Conservation (phyloP, 495 filamentous ascomycete genomes). For the Niebla homalea region DNA sequence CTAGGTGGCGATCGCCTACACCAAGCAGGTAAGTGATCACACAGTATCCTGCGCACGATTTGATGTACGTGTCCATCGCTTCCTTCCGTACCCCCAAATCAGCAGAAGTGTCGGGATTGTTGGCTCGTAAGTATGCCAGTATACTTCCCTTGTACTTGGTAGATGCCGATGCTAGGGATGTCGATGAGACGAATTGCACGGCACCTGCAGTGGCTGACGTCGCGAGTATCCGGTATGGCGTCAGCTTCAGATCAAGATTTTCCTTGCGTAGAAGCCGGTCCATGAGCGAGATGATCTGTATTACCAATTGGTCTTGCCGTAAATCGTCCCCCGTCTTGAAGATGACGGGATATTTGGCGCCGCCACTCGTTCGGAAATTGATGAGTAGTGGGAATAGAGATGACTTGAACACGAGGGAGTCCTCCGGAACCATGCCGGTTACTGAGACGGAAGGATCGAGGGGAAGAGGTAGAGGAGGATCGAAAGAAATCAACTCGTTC, state of each 20-base stretch:
- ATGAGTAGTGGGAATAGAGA: slow-evolving; percentile 79
- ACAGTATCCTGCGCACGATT: slow-evolving; percentile 93
- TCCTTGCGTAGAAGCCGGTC: slow-evolving; percentile 91
- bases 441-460: slow-evolving; percentile 74
- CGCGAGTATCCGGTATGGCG: slow-evolving; percentile 91
- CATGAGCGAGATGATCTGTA: slow-evolving; percentile 98
- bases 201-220: slow-evolving; percentile 81
- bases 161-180: slow-evolving; percentile 65
- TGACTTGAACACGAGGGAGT: slow-evolving; percentile 89
- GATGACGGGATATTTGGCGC: slow-evolving; percentile 72
- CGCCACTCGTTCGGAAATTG: slow-evolving; percentile 71
- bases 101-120: slow-evolving; percentile 76
- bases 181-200: slow-evolving; percentile 82
- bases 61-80: slow-evolving; percentile 89
- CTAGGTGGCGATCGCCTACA: slow-evolving; percentile 89
- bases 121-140: slow-evolving; percentile 72
- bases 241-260: slow-evolving; percentile 89
- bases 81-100: slow-evolving; percentile 83
- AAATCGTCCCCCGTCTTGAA: slow-evolving; percentile 98
- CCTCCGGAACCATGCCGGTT: slow-evolving; percentile 66
- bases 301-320: slow-evolving; percentile 92
- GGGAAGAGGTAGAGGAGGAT: slow-evolving; percentile 78
- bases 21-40: slow-evolving; percentile 99
- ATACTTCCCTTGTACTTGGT: slow-evolving; percentile 69
- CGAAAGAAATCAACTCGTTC: slow-evolving; percentile 70